phyloP scores from a whole-genome alignment of 805 yeast species.

The Saturnispora galanensis region DNA sequence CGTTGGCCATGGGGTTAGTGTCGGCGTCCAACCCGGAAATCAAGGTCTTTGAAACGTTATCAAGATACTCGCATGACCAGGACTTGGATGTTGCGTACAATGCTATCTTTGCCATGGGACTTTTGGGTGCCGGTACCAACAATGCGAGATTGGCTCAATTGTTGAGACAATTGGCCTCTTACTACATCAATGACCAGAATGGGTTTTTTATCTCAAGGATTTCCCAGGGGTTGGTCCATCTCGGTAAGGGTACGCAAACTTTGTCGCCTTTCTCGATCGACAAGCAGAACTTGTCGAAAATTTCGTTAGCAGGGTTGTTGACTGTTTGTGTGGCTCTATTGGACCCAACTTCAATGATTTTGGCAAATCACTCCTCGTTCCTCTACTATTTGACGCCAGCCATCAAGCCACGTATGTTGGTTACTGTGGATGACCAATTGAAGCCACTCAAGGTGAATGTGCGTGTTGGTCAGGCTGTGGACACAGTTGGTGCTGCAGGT shows the following conservation, averaged over 20 bases:
- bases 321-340: conserved; percentile 77
- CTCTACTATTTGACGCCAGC: conserved; percentile 82
- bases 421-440: conserved; percentile 86
- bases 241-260: conserved; percentile 93
- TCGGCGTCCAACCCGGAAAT: conserved; percentile 92
- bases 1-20: conserved; percentile 94
- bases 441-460: conserved; percentile 92
- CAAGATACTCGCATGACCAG: conserved; percentile 92
- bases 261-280: conserved; percentile 85
- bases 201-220: conserved; percentile 86
- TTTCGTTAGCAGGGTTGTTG: conserved; percentile 78
- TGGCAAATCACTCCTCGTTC: conserved; percentile 66
- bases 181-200: conserved; percentile 84
- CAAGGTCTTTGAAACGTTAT: conserved; percentile 92
- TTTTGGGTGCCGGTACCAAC: conserved; percentile 97
- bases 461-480: conserved; percentile 98
- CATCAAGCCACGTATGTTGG: conserved; percentile 83
- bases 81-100: conserved; percentile 91
- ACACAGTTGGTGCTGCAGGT: conserved; percentile 98
- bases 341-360: conserved; percentile 75
- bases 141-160: conserved; percentile 96
- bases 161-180: conserved; percentile 87
- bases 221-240: conserved; percentile 88
- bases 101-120: conserved; percentile 93
- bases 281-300: conserved; percentile 77